Conservation (phyloP, 2,329 filamentous ascomycete species). For the Pochonia chlamydosporia region DNA sequence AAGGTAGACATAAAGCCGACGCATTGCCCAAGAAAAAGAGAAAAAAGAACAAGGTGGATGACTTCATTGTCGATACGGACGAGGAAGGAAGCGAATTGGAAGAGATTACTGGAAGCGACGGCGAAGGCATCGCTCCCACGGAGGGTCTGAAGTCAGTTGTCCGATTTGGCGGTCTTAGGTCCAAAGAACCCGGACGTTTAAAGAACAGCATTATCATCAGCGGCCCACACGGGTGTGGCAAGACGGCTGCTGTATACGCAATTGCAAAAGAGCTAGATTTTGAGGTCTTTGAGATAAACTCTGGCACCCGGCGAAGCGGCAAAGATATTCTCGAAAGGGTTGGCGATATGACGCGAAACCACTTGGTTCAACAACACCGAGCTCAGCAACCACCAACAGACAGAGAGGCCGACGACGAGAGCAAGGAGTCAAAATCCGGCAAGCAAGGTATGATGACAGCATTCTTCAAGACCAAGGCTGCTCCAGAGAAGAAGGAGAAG, state of each 20-base stretch:
- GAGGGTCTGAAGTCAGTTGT: constrained; percentile 50
- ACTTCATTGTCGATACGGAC: constrained; percentile 73
- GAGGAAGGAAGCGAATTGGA: constrained; percentile 67
- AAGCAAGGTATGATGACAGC: constrained; percentile 74
- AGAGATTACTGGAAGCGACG: constrained; percentile 59
- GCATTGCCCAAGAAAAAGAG: constrained; percentile 51
- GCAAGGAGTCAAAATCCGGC: constrained; percentile 55
- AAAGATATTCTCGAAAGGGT: constrained; percentile 88
- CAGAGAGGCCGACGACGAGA: constrained; percentile 18
- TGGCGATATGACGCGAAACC: constrained; percentile 95
- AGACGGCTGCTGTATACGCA: constrained; percentile 88
- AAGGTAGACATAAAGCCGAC: constrained; percentile 22
- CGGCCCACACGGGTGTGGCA: constrained; percentile 84
- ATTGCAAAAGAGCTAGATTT: constrained; percentile 88
- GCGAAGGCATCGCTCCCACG: constrained; percentile 42
- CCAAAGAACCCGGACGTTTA: constrained; percentile 42
- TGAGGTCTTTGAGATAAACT: constrained; percentile 91
- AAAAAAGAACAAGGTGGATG: constrained; percentile 70
- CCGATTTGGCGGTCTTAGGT: constrained; percentile 31
- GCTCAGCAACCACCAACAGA: constrained; percentile 25
- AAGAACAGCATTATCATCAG: constrained; percentile 82
- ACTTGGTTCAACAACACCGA: constrained; percentile 62
- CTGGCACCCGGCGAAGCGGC: constrained; percentile 75
- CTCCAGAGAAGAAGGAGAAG: constrained; percentile 17
- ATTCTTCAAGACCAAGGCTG: constrained; percentile 64